Percentiles rank a stretch among this genome's conserved stretches.
These are phyloP conservation scores for Adansonia gregorii DNA, from an alignment of 441 rosid species.

Conservation along the genomic window DNA sequence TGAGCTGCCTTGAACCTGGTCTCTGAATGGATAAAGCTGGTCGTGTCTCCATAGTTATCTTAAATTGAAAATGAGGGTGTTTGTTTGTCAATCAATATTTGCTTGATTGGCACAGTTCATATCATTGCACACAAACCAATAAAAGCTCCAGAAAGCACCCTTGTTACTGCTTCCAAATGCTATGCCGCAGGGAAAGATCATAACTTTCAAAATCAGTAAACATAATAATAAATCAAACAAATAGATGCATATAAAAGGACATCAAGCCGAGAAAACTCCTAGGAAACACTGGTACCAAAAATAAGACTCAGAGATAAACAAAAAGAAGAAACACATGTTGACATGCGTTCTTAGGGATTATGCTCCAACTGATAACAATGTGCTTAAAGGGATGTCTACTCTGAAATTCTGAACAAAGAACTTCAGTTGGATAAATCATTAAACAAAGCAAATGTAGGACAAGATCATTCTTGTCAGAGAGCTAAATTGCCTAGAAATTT, in stretches of 20 bases:
- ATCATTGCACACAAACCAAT: constrained; percentile 20
- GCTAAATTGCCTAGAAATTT: background rate
- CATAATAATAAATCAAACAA: background rate
- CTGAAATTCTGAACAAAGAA: background rate
- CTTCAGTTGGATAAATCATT: background rate
- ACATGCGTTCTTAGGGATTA: background rate
- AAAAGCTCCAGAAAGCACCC: constrained; percentile 33
- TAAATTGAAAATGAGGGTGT: constrained; percentile 30
- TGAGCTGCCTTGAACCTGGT: constrained; percentile 61
- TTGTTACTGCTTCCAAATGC: constrained; percentile 28
- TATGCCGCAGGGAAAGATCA: constrained; percentile 31
- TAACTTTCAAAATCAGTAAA: constrained; percentile 37
- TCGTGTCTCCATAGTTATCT: constrained; percentile 79
- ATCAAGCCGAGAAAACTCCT: background rate
- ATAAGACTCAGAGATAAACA: background rate
- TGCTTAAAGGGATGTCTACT: background rate
- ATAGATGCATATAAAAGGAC: background rate
- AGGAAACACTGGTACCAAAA: background rate
- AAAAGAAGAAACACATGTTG: constrained; percentile 2
- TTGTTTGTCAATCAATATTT: constrained; percentile 25
- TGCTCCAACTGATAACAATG: background rate
- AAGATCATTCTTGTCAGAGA: background rate
- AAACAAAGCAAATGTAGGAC: background rate
- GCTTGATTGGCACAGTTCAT: constrained; percentile 18
- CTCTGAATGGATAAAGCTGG: constrained; percentile 60